phyloP scores from a whole-genome alignment of 208 protist genomes.

The Crithidia mellificae region DNA sequence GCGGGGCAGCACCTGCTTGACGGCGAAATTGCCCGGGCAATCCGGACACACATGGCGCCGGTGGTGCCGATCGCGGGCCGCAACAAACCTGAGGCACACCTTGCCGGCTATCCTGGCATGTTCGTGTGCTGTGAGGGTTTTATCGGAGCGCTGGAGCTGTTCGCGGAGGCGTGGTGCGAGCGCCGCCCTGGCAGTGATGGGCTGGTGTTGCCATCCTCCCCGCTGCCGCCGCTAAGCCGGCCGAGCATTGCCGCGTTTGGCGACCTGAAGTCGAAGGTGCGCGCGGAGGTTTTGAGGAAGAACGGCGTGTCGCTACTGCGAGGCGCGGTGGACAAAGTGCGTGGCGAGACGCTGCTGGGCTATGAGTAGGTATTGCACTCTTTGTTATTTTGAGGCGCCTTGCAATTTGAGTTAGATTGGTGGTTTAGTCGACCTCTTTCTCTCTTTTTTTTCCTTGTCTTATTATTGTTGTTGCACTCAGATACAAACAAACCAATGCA shows the following conservation, averaged over 20 bases:
- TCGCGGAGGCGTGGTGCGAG: constrained; percentile 25
- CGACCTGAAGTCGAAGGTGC: constrained; percentile 23
- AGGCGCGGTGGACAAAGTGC: constrained; percentile 23
- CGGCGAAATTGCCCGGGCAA: constrained; percentile 17
- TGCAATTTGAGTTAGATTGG: no score
- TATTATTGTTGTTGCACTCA: not conserved
- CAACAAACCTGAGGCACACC: constrained; percentile 3
- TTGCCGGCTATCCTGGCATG: constrained; percentile 18
- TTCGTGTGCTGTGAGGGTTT: constrained; percentile 31
- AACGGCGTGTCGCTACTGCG: constrained; percentile 18
- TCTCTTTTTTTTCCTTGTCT: constrained; percentile 6
- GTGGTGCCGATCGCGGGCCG: constrained; percentile 6
- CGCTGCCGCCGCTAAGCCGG: constrained; percentile 4
- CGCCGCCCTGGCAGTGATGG: not conserved
- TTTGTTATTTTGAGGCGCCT: no score
- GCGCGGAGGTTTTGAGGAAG: constrained; percentile 22
- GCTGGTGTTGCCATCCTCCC: not conserved
- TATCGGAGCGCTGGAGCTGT: constrained; percentile 31
- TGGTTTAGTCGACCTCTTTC: no score
- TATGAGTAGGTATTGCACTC: not conserved
- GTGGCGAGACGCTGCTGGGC: constrained; percentile 5
- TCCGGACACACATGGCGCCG: not conserved
- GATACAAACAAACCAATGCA: no score
- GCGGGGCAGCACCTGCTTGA: constrained; percentile 35
- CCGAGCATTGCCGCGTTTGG: constrained; percentile 38